Evolutionary conservation across 345 rosid species (phyloP).

Genomic region (Erodium maritimum): DNA sequence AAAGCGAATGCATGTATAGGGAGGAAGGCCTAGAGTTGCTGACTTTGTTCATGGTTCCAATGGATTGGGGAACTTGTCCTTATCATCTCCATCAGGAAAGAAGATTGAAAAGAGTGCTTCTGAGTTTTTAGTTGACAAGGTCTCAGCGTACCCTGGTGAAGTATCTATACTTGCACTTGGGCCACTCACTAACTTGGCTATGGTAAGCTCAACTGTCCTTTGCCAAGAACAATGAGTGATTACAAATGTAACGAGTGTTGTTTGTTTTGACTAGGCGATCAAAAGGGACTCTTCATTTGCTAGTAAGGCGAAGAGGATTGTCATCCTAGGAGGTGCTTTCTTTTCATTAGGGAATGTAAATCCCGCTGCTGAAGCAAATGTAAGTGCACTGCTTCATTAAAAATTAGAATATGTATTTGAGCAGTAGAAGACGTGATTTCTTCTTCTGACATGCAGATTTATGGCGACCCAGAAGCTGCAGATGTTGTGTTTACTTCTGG

Average conservation of each 20-base stretch:
- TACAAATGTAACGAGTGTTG: neutral
- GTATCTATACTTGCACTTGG: constrained; percentile 87
- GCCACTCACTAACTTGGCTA: constrained; percentile 79
- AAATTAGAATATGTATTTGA: no score
- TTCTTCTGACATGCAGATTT: constrained; percentile 41
- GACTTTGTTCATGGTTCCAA: constrained; percentile 78
- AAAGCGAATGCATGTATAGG: constrained; percentile 33
- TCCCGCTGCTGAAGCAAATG: constrained; percentile 97
- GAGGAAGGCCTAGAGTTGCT: constrained; percentile 62
- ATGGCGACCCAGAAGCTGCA: constrained; percentile 95
- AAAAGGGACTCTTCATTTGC: constrained; percentile 83
- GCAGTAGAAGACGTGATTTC: neutral
- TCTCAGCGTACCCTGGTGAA: constrained; percentile 74
- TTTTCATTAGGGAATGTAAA: constrained; percentile 87
- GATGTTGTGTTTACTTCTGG: constrained; percentile 90
- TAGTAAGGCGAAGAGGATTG: constrained; percentile 71
- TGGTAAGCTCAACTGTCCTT: constrained; percentile 30
- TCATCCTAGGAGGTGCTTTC: constrained; percentile 91
- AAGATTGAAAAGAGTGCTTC: constrained; percentile 64
- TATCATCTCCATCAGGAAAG: constrained; percentile 45
- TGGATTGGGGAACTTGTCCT: constrained; percentile 58
- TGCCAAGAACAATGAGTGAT: neutral
- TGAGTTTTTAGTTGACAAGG: constrained; percentile 65
- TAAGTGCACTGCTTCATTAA: no score
- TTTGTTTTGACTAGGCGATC: constrained; percentile 48